These are phyloP conservation scores for Triticum turgidum DNA, from an alignment of 176 grass and related monocot species.

Conservation along the genomic window DNA sequence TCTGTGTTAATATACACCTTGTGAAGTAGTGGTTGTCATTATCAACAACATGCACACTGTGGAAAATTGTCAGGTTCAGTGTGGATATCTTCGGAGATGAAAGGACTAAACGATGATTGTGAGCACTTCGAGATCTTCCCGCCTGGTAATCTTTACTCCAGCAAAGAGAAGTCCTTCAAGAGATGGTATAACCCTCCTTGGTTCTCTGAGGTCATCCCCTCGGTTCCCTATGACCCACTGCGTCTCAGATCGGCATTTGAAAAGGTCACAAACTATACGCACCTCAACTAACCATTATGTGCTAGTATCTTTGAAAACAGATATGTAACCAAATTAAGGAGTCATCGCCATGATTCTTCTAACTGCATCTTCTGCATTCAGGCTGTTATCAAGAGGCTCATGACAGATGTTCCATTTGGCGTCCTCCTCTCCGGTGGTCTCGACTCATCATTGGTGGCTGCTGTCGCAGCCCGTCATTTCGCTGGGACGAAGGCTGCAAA, in stretches of 20 bases:
- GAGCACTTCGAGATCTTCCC: constrained; percentile 87
- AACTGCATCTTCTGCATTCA: background rate
- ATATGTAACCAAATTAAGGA: background rate
- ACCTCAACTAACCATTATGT: background rate
- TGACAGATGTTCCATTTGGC: constrained; percentile 59
- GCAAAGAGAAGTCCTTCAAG: constrained; percentile 42
- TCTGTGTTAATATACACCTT: background rate
- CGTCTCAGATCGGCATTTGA: constrained; percentile 67
- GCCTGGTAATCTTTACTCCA: constrained; percentile 73
- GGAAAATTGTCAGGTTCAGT: constrained; percentile 50
- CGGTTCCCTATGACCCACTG: constrained; percentile 47
- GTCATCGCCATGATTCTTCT: background rate
- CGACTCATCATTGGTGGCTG: constrained; percentile 77
- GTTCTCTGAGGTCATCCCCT: constrained; percentile 54
- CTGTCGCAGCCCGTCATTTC: constrained; percentile 61
- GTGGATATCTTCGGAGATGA: constrained; percentile 93
- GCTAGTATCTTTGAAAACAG: background rate
- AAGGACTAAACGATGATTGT: constrained; percentile 72
- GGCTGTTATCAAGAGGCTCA: constrained; percentile 14
- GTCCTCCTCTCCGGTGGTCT: constrained; percentile 29
- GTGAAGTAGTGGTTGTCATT: background rate
- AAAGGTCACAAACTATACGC: constrained; percentile 22
- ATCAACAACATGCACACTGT: background rate
- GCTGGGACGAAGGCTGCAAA: constrained; percentile 57
- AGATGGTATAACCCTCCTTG: constrained; percentile 87